Evolutionary conservation across 345 rosid species (phyloP), one percentile per base, ranked within the genome.

Genomic region (Mallotus nudiflorus): DNA sequence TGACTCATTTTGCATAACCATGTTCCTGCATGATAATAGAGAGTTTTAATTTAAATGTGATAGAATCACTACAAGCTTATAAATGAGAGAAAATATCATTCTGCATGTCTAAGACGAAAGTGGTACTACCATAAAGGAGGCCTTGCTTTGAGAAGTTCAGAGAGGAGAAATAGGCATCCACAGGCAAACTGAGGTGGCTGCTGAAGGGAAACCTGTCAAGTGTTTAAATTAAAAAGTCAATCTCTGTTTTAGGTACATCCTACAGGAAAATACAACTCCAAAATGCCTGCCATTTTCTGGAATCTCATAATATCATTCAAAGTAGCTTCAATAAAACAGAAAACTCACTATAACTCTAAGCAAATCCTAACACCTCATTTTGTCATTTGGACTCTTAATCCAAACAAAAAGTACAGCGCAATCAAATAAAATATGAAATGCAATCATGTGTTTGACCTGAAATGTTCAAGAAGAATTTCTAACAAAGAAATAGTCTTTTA

Each of bases 171-270:
- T 61, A 95, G 89, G 82, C 86, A 95, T 69, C 97, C 99, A 68
- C 99, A 92, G 31, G 99, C 89, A 84, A 83, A 88, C 53, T 92
- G 94, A 59, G 99, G 91, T 40, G 98, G 98, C 83, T 87, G 98
- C 75, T 90, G 99, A 67, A 95, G 88, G 19, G 93, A 92, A 72
- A 92, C 94, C 99, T 95, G 85, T 50, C 72, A 79, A 77, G 66
- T 28, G 75, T 67, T 63, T 52, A 62, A 71, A 39, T 20, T 52
- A 62, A 71, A 39, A 18, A 18, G 63, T 75, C 62, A 78, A 65
- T 52, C 66, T 52, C 15, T 20, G 31, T 15, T n/a, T 50, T 6
- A 33, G 18, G 24, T n/a, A 25, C 39, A 42, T 68, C 39, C 53
- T 29, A 56, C 10, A 19, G 20, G 67, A 66, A 75, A 39, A 24